phyloP scores from a whole-genome alignment of 108 stramenopile species.

The Thalassiosira profunda region DNA sequence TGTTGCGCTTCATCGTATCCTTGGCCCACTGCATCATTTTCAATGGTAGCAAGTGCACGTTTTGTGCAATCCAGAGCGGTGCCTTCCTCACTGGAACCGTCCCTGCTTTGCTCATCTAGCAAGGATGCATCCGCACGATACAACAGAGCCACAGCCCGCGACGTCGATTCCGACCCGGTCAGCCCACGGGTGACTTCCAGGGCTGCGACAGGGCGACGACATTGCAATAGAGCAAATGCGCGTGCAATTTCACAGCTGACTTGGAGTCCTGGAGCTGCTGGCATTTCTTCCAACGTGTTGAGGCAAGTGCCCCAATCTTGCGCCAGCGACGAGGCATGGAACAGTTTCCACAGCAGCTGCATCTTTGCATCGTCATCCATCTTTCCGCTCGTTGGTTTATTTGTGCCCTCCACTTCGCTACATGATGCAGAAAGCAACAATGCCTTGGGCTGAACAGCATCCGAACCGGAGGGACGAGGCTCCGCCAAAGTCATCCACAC shows the following conservation, averaged over 20 bases:
- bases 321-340: conserved; percentile 36
- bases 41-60: background rate
- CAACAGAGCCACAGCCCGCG: conserved; percentile 16
- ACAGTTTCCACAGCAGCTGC: conserved; percentile 44
- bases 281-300: conserved; percentile 22
- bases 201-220: conserved; percentile 30
- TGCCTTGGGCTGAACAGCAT: conserved; percentile 8
- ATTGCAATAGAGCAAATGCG: conserved; percentile 47
- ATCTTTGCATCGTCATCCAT: background rate
- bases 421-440: conserved; percentile 6
- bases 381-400: background rate
- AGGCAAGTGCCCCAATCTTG: conserved; percentile 48
- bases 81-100: background rate
- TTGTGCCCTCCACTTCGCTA: conserved; percentile 4
- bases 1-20: background rate
- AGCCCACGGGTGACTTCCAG: conserved; percentile 3
- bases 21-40: background rate
- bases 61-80: conserved; percentile 20
- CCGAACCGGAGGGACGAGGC: background rate
- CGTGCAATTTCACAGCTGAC: background rate
- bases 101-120: background rate
- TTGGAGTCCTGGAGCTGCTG: background rate
- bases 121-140: conserved; percentile 28
- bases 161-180: too few relatives aligned
- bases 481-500: conserved; percentile 20